Evolutionary conservation across 495 filamentous ascomycete genomes (phyloP), one percentile per base, ranked within the genome.

Genomic region (Penicillium bovifimosum): DNA sequence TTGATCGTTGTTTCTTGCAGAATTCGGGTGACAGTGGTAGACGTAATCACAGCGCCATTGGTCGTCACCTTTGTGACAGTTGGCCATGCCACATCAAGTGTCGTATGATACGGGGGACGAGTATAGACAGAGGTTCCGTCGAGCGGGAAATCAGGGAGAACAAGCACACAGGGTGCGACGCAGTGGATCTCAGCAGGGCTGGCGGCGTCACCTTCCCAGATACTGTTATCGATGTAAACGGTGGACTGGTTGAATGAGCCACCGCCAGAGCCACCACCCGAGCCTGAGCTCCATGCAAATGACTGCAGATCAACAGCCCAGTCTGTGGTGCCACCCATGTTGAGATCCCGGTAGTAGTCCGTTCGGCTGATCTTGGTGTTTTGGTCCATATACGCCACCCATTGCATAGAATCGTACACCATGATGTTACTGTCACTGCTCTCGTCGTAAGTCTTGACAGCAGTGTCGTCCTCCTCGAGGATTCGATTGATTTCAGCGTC

Each of bases 351-450:
- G 45, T 68, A 75, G 16, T 41, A 26, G 0, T 27, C 18, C 1
- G 16, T 41, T 2, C 69, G 64, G 2, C 14, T 36, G 3, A 9
- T 27, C 50, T 66, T 69, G 44, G 44, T 66, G 18, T 50, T 27
- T n/a, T 52, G 35, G 44, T 56, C 53, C 73, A 78, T 76, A 44
- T 64, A 74, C 9, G 64, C 62, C 3, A 68, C 61, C 52, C 69
- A 72, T 5, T 70, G 54, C 17, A 40, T 63, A 7, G 56, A 42
- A 36, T 66, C 43, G 29, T 69, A 75, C 8, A 71, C 57, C 0
- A 68, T 10, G 9, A 43, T 43, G 13, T 43, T 29, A 2, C 10
- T 29, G 41, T 43, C n/a, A n/a, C 41, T 43, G 9, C 2, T 9
- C 7, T 43, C 10, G 26, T 43, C 41, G 9, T 28, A n/a, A 8